Percentiles rank a stretch among this genome's conserved stretches.
Evolutionary conservation across 2,329 filamentous ascomycete species (phyloP).

Genomic region (Penicillium sp.): DNA sequence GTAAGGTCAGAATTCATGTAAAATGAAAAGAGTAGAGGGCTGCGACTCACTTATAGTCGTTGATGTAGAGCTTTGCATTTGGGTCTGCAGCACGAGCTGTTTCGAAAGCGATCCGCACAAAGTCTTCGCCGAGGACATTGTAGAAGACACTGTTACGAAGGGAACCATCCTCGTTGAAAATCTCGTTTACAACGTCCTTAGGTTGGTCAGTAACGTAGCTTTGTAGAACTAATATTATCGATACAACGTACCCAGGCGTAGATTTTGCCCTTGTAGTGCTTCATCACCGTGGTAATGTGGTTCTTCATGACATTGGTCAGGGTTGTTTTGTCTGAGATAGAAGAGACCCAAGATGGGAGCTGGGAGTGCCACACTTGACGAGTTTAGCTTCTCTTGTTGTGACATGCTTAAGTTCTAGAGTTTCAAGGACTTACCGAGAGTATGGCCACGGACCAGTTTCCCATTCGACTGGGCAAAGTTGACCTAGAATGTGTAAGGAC

Average conservation of each 20-base stretch:
- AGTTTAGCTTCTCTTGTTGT: background rate
- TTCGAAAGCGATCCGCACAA: constrained; percentile 68
- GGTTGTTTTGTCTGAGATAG: constrained; percentile 52
- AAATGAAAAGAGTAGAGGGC: background rate
- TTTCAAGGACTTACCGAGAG: constrained; percentile 48
- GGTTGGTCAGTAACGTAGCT: background rate
- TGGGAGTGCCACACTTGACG: constrained; percentile 39
- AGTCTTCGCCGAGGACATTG: constrained; percentile 67
- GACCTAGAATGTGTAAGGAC: constrained; percentile 56
- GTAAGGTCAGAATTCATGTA: constrained; percentile 27
- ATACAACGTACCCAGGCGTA: constrained; percentile 36
- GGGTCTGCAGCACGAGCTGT: constrained; percentile 68
- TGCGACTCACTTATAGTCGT: constrained; percentile 57
- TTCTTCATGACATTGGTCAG: constrained; percentile 56
- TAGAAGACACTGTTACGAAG: constrained; percentile 65
- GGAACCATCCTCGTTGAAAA: constrained; percentile 55
- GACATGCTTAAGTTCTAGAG: constrained; percentile 25
- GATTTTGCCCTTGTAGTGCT: constrained; percentile 37
- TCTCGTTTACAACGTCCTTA: constrained; percentile 36
- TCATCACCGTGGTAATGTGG: constrained; percentile 39
- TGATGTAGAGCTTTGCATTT: constrained; percentile 70
- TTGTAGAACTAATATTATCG: background rate
- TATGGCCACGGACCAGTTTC: constrained; percentile 62
- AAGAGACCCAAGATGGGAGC: constrained; percentile 40
- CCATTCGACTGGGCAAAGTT: constrained; percentile 40